Evolutionary conservation across 371 early-diverging fungal species (phyloP), one percentile per base, ranked within the genome.

Genomic region (Umbelopsis sp.): DNA sequence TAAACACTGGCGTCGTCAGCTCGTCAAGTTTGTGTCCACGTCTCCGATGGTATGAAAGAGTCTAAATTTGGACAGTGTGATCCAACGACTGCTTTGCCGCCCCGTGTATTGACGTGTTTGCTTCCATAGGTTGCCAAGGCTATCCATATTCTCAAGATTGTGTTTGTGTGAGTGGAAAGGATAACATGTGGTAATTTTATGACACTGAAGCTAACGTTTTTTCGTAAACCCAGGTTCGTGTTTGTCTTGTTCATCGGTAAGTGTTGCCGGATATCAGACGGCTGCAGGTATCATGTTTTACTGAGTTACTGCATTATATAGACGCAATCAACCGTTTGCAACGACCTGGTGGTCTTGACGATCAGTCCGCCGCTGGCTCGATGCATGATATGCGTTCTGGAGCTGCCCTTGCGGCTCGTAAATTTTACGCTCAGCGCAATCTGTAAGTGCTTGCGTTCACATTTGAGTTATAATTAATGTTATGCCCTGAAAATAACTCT

Each of bases 341-440:
- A 64, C 80, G 81, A 72, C 85, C 85, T 14, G 80, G 86, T 44
- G 71, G 74, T 37, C 69, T 72, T 4, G 77, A 80, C 16, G 20
- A 57, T n/a, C 74, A 74, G 51, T 53, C 73, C 38, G 77, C 76
- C 24, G 71, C 67, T 45, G 74, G 73, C 24, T 69, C 76, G 50
- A 67, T 74, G n/a, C 74, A 70, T 38, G 81, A 79, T 38, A 72
- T 77, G 48, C 79, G 83, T 45, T 73, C 81, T 18, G 88, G 90
- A 53, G 78, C 89, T 48, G 85, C 76, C 67, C 71, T 88, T 38
- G 84, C 87, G 70, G 85, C 90, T 5, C 87, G 86, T 67, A 86
- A 87, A 72, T 93, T 95, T 71, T 93, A 94, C 62, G 89, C 91
- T 45, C 96, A 95, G 79, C 87, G 96, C 75, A 95, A 95, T 77